A percentile compares a stretch with the other conserved stretches of the same genome.
These are phyloP conservation scores for Artemisia argyi DNA, from an alignment of 129 eudicot species.

Conservation along the genomic window DNA sequence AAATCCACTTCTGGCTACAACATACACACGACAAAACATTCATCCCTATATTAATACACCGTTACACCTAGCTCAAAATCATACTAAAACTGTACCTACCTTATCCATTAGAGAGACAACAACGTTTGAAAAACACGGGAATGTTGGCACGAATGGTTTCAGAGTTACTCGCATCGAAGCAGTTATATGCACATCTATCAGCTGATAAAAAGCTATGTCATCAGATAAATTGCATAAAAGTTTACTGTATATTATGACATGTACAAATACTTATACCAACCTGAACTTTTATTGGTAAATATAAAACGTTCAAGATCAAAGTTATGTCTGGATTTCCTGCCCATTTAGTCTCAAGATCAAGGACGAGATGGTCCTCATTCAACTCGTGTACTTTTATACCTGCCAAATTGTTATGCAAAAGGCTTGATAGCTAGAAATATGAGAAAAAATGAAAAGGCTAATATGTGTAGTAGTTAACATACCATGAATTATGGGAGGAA, in stretches of 20 bases:
- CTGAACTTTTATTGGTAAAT: conserved; percentile 52
- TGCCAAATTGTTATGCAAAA: conserved; percentile 23
- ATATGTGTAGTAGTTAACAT: conserved; percentile 14
- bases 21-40: not conserved
- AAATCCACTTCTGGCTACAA: conserved; percentile 73
- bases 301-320: conserved; percentile 43
- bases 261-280: conserved; percentile 29
- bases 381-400: conserved; percentile 65
- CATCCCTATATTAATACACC: conserved; percentile 7
- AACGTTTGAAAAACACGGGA: conserved; percentile 68
- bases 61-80: not conserved
- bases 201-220: conserved; percentile 34
- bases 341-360: conserved; percentile 67
- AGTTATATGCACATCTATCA: conserved; percentile 62
- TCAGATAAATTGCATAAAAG: conserved; percentile 12
- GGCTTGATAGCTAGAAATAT: not conserved
- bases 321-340: conserved; percentile 62
- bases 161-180: conserved; percentile 49
- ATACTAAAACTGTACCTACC: conserved; percentile 34
- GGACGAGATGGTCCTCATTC: conserved; percentile 56
- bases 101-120: conserved; percentile 60
- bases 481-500: conserved; percentile 79
- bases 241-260: not conserved
- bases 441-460: not conserved
- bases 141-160: conserved; percentile 73